Conservation (phyloP, 2,329 filamentous ascomycete species). For the Ceratocystis diversiconidia region DNA sequence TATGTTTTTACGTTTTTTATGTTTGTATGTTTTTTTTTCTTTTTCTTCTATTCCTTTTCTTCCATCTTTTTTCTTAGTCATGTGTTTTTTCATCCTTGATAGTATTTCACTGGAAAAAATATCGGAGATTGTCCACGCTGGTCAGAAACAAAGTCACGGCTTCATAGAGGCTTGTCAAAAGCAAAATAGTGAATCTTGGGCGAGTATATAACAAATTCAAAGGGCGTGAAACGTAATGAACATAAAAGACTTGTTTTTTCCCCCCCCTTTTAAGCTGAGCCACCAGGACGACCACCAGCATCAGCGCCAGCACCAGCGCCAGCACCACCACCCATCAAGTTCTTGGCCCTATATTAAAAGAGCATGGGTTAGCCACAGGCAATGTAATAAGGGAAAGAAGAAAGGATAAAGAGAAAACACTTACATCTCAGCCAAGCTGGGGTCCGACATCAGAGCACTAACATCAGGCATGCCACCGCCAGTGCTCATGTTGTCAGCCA, state of each 20-base stretch:
- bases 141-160: background rate
- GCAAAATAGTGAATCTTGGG: background rate
- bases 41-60: background rate
- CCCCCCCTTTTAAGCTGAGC: slow-evolving; percentile 8
- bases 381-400: background rate
- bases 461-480: slow-evolving; percentile 81
- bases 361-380: slow-evolving; percentile 7
- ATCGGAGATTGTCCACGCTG: background rate
- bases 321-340: slow-evolving; percentile 32
- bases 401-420: slow-evolving; percentile 26
- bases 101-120: slow-evolving; percentile 3
- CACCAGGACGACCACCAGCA: slow-evolving; percentile 22
- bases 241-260: background rate
- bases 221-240: background rate
- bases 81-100: slow-evolving; percentile 1
- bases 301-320: slow-evolving; percentile 23
- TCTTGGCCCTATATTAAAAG: slow-evolving; percentile 28
- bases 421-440: slow-evolving; percentile 84
- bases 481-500: slow-evolving; percentile 65
- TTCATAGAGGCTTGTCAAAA: background rate
- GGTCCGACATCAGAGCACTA: slow-evolving; percentile 75
- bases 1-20: background rate
- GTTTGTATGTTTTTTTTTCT: background rate
- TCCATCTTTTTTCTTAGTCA: background rate
- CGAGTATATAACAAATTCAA: background rate